A percentile compares a stretch with the other conserved stretches of the same genome.
phyloP scores from a whole-genome alignment of 2,329 filamentous ascomycete genomes.

The Periconia macrospinosa region DNA sequence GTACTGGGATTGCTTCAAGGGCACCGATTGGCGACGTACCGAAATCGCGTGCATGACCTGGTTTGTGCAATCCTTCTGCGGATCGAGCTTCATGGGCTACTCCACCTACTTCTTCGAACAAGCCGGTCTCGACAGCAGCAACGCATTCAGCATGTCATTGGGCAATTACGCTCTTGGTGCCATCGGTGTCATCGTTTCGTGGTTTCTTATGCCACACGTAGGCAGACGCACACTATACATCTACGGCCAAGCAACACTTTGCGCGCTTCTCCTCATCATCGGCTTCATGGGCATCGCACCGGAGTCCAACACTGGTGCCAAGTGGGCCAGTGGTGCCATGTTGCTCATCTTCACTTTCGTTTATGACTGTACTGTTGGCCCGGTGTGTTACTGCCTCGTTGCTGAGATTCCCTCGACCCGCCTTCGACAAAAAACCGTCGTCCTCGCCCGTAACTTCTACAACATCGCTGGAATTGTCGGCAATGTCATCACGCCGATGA shows the following conservation, averaged over 20 bases:
- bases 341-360: conserved; percentile 57
- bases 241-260: conserved; percentile 61
- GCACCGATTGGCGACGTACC: conserved; percentile 76
- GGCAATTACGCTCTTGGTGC: conserved; percentile 63
- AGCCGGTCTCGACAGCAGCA: conserved; percentile 48
- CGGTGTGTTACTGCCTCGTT: conserved; percentile 86
- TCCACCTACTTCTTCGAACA: conserved; percentile 53
- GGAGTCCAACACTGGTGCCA: conserved; percentile 49
- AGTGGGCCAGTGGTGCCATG: conserved; percentile 40
- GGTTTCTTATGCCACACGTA: conserved; percentile 75
- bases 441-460: conserved; percentile 74
- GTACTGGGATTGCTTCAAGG: conserved; percentile 83
- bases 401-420: conserved; percentile 80
- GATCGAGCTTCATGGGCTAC: conserved; percentile 38
- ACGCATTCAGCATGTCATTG: conserved; percentile 50
- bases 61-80: conserved; percentile 50
- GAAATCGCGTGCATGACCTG: conserved; percentile 63
- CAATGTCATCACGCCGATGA: conserved; percentile 49
- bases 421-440: conserved; percentile 88
- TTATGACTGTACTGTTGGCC: conserved; percentile 85
- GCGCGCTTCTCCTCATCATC: conserved; percentile 72
- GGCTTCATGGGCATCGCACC: conserved; percentile 72
- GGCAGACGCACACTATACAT: conserved; percentile 77
- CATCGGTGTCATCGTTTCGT: conserved; percentile 71
- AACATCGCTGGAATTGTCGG: conserved; percentile 80